Percentiles rank a stretch among this genome's conserved stretches.
Conservation (phyloP, 192 early-diverging fungal species). For the Dissophora globulifera region DNA sequence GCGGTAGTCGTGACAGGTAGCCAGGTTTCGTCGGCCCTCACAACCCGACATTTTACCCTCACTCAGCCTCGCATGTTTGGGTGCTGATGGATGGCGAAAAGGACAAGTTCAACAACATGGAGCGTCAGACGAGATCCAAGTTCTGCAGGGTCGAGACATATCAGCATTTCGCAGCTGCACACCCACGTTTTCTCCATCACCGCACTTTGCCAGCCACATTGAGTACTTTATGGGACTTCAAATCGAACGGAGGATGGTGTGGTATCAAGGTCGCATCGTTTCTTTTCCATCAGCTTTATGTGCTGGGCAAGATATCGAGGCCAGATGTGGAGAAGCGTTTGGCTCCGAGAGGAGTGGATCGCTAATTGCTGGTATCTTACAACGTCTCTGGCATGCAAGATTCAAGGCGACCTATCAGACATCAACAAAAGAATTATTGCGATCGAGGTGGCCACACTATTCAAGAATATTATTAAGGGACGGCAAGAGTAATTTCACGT, state of each 20-base stretch:
- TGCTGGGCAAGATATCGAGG: neutral
- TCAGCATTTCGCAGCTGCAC: neutral
- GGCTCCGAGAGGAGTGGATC: neutral
- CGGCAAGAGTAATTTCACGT: no score
- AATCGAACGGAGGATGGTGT: neutral
- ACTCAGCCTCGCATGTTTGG: slow-evolving; percentile 16
- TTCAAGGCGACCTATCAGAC: no score
- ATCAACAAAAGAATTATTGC: no score
- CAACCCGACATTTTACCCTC: slow-evolving; percentile 14
- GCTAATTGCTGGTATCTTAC: neutral
- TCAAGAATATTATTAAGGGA: no score
- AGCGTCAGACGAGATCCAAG: slow-evolving; percentile 15
- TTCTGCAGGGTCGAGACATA: neutral
- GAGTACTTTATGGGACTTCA: slow-evolving; percentile 16
- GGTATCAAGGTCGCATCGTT: slow-evolving; percentile 6
- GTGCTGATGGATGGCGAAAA: slow-evolving; percentile 10
- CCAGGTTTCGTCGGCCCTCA: slow-evolving; percentile 6
- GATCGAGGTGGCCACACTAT: no score
- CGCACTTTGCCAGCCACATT: slow-evolving; percentile 11
- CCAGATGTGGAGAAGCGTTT: slow-evolving; percentile 2
- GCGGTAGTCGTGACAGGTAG: slow-evolving; percentile 14
- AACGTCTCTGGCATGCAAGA: no score
- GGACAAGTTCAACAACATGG: slow-evolving; percentile 18
- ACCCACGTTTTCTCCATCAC: slow-evolving; percentile 3
- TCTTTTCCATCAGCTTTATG: slow-evolving; percentile 8